Evolutionary conservation across 2,329 filamentous ascomycete species (phyloP).

Genomic region (Parasarocladium wereldwijsianum): DNA sequence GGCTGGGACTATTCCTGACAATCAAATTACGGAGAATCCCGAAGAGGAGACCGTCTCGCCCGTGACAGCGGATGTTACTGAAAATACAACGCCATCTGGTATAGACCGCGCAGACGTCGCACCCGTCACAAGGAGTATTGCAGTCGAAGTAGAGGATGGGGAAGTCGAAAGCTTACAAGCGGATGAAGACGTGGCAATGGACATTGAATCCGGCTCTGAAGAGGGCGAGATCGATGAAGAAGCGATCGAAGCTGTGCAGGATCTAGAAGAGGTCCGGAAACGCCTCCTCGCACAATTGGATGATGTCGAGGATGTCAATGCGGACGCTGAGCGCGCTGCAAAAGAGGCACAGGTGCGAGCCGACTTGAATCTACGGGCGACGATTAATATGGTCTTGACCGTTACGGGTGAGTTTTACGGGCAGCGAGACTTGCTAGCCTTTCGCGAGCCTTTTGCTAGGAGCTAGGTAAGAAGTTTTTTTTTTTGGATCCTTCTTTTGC

Average conservation of each 20-base stretch:
- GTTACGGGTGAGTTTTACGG: conserved; percentile 81
- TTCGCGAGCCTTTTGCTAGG: conserved; percentile 42
- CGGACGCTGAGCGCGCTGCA: conserved; percentile 11
- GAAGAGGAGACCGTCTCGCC: conserved; percentile 11
- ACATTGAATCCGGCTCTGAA: conserved; percentile 22
- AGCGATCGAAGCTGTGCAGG: conserved; percentile 16
- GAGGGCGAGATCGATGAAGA: conserved; percentile 19
- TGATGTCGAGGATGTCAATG: conserved; percentile 13
- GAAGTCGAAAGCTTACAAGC: conserved; percentile 14
- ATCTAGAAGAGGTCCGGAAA: conserved; percentile 32
- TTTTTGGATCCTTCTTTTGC: background rate
- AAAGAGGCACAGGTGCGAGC: conserved; percentile 17
- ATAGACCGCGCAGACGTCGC: too few species aligned
- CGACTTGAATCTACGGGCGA: conserved; percentile 45
- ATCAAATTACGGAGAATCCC: conserved; percentile 20
- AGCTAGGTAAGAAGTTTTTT: background rate
- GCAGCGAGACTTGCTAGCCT: conserved; percentile 71
- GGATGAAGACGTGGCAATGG: conserved; percentile 25
- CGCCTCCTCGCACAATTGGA: conserved; percentile 32
- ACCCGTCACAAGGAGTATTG: too few species aligned
- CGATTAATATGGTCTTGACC: conserved; percentile 83
- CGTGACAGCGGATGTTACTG: background rate
- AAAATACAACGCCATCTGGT: too few species aligned
- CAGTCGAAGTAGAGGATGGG: conserved; percentile 4
- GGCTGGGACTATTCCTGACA: conserved; percentile 26